Base-by-base conservation (phyloP, 306 rosid species). In the Vigna unguiculata region DNA sequence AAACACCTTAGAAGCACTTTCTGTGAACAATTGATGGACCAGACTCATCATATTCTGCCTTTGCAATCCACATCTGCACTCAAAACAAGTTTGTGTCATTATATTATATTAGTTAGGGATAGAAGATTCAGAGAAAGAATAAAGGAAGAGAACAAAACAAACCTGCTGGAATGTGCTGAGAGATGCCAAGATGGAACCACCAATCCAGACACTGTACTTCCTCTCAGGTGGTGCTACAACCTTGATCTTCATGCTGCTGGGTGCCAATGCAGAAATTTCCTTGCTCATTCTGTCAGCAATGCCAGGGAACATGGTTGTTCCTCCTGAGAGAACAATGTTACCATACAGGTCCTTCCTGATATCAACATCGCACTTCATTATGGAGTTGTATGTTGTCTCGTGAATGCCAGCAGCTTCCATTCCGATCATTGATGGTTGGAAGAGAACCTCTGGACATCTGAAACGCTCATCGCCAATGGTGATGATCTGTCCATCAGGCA, bases 141-240 rank as follows among this genome's bases (percentile, higher is more conserved):
- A 25, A 52, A 12, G 19, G 54, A 69, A 68, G 49, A 75, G 46
- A 43, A 72, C 82, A 64, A 72, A 43, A 72, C 82, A 64, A 72
- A 95, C 98, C 98, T 95, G 98, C 88, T 95, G 98, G 93, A 95
- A 95, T 84, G 98, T 95, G 93, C 98, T 95, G 11, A 95, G 97
- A 16, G 98, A 95, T 81, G 98, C 98, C 86, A 95, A 90, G 87
- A 95, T 95, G 38, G 98, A 95, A 54, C 98, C 98, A 76, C 98
- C 98, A 21, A 95, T 95, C 98, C 98, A 95, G 86, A 95, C 98
- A 92, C 98, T 95, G 83, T 95, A 95, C 83, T 95, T 95, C 80
- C 98, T 88, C 93, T 95, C 98, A 0, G 98, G 98, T 24, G 98
- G 98, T 19, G 98, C 98, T 28, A 95, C 98, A 36, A 95, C 98